phyloP scores from a whole-genome alignment of 129 eudicot species.

The Heracleum sosnowskyi region DNA sequence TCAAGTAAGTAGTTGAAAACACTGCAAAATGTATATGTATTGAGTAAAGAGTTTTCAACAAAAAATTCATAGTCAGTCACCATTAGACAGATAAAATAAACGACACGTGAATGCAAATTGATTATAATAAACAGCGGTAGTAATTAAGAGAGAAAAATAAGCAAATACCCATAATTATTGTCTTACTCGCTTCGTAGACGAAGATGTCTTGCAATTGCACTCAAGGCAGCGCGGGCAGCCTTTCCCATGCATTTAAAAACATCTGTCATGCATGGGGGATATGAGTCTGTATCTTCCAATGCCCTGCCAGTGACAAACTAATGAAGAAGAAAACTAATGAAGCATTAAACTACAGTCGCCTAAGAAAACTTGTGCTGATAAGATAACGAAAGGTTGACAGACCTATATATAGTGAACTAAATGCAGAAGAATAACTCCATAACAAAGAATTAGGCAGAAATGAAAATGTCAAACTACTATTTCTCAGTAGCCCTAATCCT shows the following conservation, averaged over 20 bases:
- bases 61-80: background rate
- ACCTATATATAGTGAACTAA: background rate
- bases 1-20: slow-evolving; percentile 84
- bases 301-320: slow-evolving; percentile 51
- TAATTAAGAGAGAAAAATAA: background rate
- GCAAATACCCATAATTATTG: slow-evolving; percentile 4
- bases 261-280: slow-evolving; percentile 96
- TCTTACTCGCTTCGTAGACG: slow-evolving; percentile 93
- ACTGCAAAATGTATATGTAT: slow-evolving; percentile 35
- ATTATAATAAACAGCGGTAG: background rate
- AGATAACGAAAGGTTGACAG: background rate
- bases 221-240: slow-evolving; percentile 83
- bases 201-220: slow-evolving; percentile 93
- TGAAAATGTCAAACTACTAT: background rate
- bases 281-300: slow-evolving; percentile 73
- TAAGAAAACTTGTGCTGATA: background rate
- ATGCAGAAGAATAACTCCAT: background rate
- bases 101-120: slow-evolving; percentile 7
- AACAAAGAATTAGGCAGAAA: background rate
- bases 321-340: background rate
- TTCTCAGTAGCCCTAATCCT: background rate
- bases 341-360: slow-evolving; percentile 6
- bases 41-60: background rate
- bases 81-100: background rate
- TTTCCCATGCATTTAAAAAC: slow-evolving; percentile 91